phyloP scores from a whole-genome alignment of 352 stramenopile genomes.

The Phytophthora lateralis region DNA sequence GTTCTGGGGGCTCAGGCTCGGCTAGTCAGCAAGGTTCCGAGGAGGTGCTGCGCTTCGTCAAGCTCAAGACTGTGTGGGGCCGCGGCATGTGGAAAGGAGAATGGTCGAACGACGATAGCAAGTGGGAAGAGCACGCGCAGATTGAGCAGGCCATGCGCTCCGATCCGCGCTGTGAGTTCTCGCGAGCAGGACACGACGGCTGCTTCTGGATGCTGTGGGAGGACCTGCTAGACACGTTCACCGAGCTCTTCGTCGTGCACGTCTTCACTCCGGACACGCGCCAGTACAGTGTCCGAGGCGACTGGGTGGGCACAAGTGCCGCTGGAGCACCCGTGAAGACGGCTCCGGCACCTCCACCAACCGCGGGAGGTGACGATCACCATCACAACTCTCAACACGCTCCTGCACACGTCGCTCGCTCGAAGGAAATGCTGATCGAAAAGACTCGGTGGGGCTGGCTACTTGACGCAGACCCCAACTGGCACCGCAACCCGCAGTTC shows the following conservation, averaged over 20 bases:
- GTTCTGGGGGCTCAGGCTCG: slow-evolving; percentile 2
- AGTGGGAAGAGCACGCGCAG: slow-evolving; percentile 85
- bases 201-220: slow-evolving; percentile 88
- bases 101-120: slow-evolving; percentile 84
- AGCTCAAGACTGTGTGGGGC: slow-evolving; percentile 84
- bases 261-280: slow-evolving; percentile 41
- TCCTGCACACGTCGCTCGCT: slow-evolving; percentile 1
- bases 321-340: slow-evolving; percentile 42
- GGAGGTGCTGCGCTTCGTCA: slow-evolving; percentile 67
- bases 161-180: slow-evolving; percentile 67
- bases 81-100: slow-evolving; percentile 82
- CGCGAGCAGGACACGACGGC: slow-evolving; percentile 68
- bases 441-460: slow-evolving; percentile 74
- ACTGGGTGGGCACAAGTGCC: slow-evolving; percentile 45
- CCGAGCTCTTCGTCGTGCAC: slow-evolving; percentile 67
- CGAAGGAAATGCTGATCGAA: slow-evolving; percentile 47
- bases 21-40: not conserved
- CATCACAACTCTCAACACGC: slow-evolving; percentile 14
- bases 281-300: slow-evolving; percentile 63
- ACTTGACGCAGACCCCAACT: slow-evolving; percentile 81
- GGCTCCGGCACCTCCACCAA: slow-evolving; percentile 12
- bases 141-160: slow-evolving; percentile 68
- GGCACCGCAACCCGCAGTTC: slow-evolving; percentile 93
- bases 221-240: slow-evolving; percentile 76
- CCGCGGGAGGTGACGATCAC: slow-evolving; percentile 15